A percentile compares a stretch with the other conserved stretches of the same genome.
Evolutionary conservation across 208 protist species (phyloP).

Genomic region (Lotmaria passim): DNA sequence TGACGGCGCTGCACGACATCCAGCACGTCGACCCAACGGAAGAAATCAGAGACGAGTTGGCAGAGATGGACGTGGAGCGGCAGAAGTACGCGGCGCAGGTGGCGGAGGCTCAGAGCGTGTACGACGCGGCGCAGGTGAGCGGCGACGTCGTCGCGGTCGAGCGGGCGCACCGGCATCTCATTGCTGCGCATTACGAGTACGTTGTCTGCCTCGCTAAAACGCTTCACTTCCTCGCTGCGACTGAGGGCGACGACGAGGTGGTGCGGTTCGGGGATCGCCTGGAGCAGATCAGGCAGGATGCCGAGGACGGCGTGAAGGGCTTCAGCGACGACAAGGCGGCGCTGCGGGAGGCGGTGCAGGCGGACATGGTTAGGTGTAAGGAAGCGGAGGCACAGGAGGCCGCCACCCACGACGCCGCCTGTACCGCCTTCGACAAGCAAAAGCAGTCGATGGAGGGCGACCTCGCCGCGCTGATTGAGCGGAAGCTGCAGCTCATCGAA

Average conservation of each 20-base stretch:
- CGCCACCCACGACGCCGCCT: conserved; percentile 41
- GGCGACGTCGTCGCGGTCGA: conserved; percentile 80
- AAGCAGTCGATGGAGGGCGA: conserved; percentile 37
- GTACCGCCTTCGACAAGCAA: conserved; percentile 39
- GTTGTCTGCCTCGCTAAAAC: conserved; percentile 60
- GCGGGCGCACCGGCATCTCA: conserved; percentile 74
- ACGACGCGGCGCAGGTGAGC: conserved; percentile 46
- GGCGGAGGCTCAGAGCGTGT: conserved; percentile 49
- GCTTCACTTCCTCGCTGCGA: conserved; percentile 46
- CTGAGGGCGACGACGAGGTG: conserved; percentile 47
- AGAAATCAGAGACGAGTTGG: conserved; percentile 65
- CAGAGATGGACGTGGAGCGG: conserved; percentile 56
- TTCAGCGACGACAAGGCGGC: conserved; percentile 61
- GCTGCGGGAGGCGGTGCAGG: conserved; percentile 37
- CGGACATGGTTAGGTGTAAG: conserved; percentile 59
- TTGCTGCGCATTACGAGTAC: conserved; percentile 79
- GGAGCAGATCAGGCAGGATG: conserved; percentile 53
- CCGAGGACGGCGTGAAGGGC: conserved; percentile 50
- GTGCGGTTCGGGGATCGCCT: conserved; percentile 51
- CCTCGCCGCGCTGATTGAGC: conserved; percentile 43
- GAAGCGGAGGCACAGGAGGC: conserved; percentile 52
- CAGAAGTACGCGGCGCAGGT: conserved; percentile 44
- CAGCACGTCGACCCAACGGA: conserved; percentile 69
- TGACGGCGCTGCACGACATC: conserved; percentile 73
- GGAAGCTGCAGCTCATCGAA: conserved; percentile 60